Base-by-base conservation (phyloP, 1,139 yeast genomes). In the Scheffersomyces stambukii region DNA sequence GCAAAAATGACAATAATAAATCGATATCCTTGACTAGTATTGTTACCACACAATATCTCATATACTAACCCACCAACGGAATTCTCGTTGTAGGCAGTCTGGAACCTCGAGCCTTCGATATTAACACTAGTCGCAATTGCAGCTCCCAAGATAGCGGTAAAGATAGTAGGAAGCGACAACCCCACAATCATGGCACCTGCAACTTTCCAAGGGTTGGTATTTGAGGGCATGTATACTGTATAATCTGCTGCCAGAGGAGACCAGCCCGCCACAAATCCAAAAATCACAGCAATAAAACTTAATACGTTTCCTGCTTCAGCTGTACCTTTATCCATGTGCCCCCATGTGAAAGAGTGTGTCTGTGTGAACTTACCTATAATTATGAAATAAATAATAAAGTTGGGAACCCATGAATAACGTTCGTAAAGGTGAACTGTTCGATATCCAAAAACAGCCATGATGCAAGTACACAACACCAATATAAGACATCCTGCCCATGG, bases 281-380 rank as follows among this genome's bases (percentile, higher is more conserved):
- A 55, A 15, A 55, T 39, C n/a, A 49, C 36, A 4, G 54, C 44
- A 18, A 51, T 48, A 32, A 40, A 57, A 13, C 52, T 42, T 21
- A 57, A 41, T 3, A 54, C 58, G 24, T 48, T 52, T 8, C 61
- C 62, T 2, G 57, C 57, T 36, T 66, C 74, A n/a, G 50, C 41
- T 5, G 50, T 46, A 8, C 75, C 74, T 6, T 58, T 40, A 4
- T 48, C 57, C 63, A 64, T 48, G n/a, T 52, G 43, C 6, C 54
- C 57, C 40, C 48, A 44, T 3, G 43, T 42, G 37, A 56, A 56
- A 13, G 42, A 46, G 18, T 37, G 40, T 7, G 54, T 37, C 35
- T 38, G 53, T 11, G 52, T 28, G 29, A 55, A 42, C 26, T 57
- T 43, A 4, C 50, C 60, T 28, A 52, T 51, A 15, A 55, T 43